Percentiles rank a stretch among this genome's conserved stretches.
These are phyloP conservation scores for Sphagnum fallax DNA, from an alignment of 228 moss, liverwort and hornwort genomes.

Conservation along the genomic window DNA sequence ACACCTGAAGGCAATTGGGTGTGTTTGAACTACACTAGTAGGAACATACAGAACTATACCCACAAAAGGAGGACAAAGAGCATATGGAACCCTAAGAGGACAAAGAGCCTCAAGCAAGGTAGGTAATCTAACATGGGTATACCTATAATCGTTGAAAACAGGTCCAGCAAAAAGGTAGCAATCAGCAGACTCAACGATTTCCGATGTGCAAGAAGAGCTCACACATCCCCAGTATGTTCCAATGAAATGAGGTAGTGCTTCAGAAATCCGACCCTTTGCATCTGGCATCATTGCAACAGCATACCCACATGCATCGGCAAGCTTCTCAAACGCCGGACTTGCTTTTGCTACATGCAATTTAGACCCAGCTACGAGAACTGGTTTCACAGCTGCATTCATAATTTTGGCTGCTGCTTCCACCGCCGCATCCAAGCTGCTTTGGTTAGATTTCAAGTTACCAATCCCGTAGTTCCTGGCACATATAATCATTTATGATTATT, in stretches of 20 bases:
- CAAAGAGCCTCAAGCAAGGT: too few relatives aligned
- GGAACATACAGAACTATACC: too few relatives aligned
- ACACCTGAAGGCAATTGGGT: too few relatives aligned
- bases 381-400: slow-evolving; percentile 63
- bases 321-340: slow-evolving; percentile 26
- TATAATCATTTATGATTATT: too few relatives aligned
- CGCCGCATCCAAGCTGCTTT: slow-evolving; percentile 57
- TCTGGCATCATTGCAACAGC: slow-evolving; percentile 76
- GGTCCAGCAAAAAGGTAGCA: slow-evolving; percentile 81
- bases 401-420: slow-evolving; percentile 56
- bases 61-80: too few relatives aligned
- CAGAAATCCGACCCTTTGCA: slow-evolving; percentile 69
- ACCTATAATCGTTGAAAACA: slow-evolving; percentile 91
- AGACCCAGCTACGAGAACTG: slow-evolving; percentile 77
- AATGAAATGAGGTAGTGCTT: slow-evolving; percentile 60
- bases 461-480: slow-evolving; percentile 16
- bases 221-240: slow-evolving; percentile 99
- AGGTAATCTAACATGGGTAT: background rate
- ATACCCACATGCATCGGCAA: slow-evolving; percentile 61
- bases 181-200: slow-evolving; percentile 91
- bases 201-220: slow-evolving; percentile 56
- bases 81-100: too few relatives aligned
- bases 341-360: slow-evolving; percentile 65
- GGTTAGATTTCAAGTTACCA: slow-evolving; percentile 32
- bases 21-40: too few relatives aligned